phyloP scores from a whole-genome alignment of 1,139 yeast genomes.

The Sugiyamaella xylanicola region DNA sequence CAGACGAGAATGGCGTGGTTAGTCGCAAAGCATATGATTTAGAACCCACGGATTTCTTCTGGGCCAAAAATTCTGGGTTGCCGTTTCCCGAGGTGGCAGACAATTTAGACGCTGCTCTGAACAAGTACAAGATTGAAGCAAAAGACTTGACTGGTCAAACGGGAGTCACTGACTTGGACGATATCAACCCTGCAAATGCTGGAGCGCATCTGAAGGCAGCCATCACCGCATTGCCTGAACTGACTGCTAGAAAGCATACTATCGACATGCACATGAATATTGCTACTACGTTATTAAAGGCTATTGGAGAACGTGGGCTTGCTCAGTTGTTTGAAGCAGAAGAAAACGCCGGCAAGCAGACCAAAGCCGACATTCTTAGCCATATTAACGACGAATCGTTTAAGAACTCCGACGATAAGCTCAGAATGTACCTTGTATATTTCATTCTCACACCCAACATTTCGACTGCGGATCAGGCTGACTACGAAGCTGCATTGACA shows the following conservation, averaged over 20 bases:
- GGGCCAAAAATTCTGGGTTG: constrained; percentile 78
- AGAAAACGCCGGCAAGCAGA: constrained; percentile 54
- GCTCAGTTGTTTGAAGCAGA: constrained; percentile 94
- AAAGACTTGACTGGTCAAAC: constrained; percentile 79
- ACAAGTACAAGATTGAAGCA: constrained; percentile 82
- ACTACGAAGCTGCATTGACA: constrained; percentile 66
- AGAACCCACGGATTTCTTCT: constrained; percentile 90
- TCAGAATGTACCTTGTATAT: constrained; percentile 82
- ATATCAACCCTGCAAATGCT: constrained; percentile 46
- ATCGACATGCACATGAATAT: constrained; percentile 98
- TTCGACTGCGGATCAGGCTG: constrained; percentile 60
- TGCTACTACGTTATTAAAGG: constrained; percentile 78
- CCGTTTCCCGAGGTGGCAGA: constrained; percentile 99
- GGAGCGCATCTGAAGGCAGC: constrained; percentile 81
- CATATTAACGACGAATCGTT: constrained; percentile 45
- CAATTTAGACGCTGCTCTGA: constrained; percentile 82
- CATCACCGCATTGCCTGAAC: constrained; percentile 86
- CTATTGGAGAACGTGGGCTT: constrained; percentile 78
- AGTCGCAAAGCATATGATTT: constrained; percentile 67
- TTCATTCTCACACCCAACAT: constrained; percentile 58
- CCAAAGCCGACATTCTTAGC: constrained; percentile 51
- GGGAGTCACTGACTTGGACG: constrained; percentile 67
- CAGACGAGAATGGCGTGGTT: constrained; percentile 45
- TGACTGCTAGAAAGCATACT: constrained; percentile 82
- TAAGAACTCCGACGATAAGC: constrained; percentile 69